Evolutionary conservation across 371 early-diverging fungal genomes (phyloP).

Genomic region (Umbelopsis sp.): DNA sequence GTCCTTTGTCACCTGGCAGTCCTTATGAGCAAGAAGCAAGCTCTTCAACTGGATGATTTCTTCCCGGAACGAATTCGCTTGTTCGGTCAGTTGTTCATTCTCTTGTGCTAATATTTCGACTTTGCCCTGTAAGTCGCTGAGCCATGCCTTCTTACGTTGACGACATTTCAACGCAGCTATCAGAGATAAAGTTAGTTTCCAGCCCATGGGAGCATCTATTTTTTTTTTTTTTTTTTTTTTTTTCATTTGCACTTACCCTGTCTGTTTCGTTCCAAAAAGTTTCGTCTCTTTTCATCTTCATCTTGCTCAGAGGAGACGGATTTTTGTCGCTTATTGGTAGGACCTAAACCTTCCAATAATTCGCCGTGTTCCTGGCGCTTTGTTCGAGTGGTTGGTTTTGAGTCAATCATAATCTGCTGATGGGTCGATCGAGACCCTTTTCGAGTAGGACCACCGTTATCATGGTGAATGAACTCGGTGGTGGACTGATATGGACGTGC

Average conservation of each 20-base stretch:
- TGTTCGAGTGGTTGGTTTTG: background rate
- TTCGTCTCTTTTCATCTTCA: slow-evolving; percentile 72
- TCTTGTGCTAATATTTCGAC: slow-evolving; percentile 55
- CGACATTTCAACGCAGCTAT: slow-evolving; percentile 74
- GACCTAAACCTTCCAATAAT: slow-evolving; percentile 7
- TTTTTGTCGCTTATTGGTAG: slow-evolving; percentile 8
- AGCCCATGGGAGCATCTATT: background rate
- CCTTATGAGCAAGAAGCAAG: slow-evolving; percentile 59
- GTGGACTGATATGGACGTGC: background rate
- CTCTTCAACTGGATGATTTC: slow-evolving; percentile 56
- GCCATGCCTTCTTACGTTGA: slow-evolving; percentile 71
- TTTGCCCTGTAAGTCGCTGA: slow-evolving; percentile 59
- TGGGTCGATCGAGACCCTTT: background rate
- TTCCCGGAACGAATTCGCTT: slow-evolving; percentile 53
- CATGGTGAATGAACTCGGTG: slow-evolving; percentile 7
- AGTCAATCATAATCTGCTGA: background rate
- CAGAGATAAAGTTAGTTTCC: slow-evolving; percentile 1
- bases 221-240: background rate
- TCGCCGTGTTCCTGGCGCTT: slow-evolving; percentile 13
- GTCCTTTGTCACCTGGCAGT: slow-evolving; percentile 39
- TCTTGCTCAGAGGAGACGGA: slow-evolving; percentile 24
- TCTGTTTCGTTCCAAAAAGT: slow-evolving; percentile 83
- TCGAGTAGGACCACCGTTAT: background rate
- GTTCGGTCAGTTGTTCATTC: slow-evolving; percentile 51
- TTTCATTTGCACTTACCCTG: slow-evolving; percentile 54